phyloP scores from a whole-genome alignment of 768 basidiomycete genomes.

The Tulasnella sp. region DNA sequence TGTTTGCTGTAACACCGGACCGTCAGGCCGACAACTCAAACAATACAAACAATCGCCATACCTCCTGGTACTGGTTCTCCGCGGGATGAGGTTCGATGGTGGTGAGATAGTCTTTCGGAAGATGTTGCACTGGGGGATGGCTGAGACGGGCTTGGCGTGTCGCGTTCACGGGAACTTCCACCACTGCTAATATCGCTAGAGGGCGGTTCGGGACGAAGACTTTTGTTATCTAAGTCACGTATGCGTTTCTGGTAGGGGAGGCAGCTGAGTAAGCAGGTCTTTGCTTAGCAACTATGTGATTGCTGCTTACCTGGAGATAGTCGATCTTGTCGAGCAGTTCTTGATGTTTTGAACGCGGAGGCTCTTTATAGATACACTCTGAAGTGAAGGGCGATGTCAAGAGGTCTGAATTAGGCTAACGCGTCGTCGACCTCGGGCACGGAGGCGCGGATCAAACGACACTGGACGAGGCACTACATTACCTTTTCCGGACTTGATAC shows the following conservation, averaged over 20 bases:
- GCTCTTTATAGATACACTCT: slow-evolving; percentile 21
- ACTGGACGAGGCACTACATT: slow-evolving; percentile 2
- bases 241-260: background rate
- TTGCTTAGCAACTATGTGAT: background rate
- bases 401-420: background rate
- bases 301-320: background rate
- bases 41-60: background rate
- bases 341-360: slow-evolving; percentile 1
- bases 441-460: background rate
- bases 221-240: background rate
- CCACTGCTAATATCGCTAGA: background rate
- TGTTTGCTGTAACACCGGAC: slow-evolving; percentile 1
- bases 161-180: background rate
- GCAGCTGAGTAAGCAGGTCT: background rate
- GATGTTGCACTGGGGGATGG: background rate
- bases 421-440: background rate
- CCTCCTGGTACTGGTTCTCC: slow-evolving; percentile 2
- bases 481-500: slow-evolving; percentile 17
- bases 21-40: background rate
- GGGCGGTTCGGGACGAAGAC: background rate
- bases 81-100: background rate
- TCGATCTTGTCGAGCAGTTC: slow-evolving; percentile 1
- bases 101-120: background rate
- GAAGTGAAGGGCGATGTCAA: background rate
- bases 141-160: background rate